Base-by-base conservation (phyloP, 1,139 yeast species). In the Kodamaea sp. region DNA sequence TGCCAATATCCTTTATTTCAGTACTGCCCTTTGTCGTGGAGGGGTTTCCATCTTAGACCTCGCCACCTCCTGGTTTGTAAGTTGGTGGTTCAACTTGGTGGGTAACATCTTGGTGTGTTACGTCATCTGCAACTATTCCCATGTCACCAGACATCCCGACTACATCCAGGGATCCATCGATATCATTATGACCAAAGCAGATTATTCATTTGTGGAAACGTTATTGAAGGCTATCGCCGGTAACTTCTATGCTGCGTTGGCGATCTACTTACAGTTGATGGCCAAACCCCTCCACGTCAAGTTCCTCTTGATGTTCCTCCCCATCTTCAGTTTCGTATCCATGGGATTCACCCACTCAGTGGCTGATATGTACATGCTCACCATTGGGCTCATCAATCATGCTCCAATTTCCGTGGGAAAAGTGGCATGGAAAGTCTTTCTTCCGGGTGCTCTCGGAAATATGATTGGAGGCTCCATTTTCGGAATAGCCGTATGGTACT, bases 201-300 rank as follows among this genome's bases (percentile, higher is more conserved):
- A 62, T 0, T 66, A 48, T 37, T 47, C 74, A 2, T 84, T 83
- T 51, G 72, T 75, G 32, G 68, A 83, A 47, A 80, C 82, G 1
- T 65, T 84, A 31, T 41, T 84, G 12, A 80, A 76, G 49, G 87
- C 78, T 1, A 71, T 82, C 23, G 88, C 84, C 0, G 90, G 92
- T 22, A 86, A 86, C 53, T 84, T 84, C 51, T 82, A 70, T 50
- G 94, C 85, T 15, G 77, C 82, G 33, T 59, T 85, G 30, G 94
- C 89, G 0, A 79, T 84, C 7, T 85, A 83, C 56, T 59, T 85
- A 35, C 94, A 85, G 52, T 61, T 86, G 23, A 75, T 84, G 80
- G 84, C 83, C 7, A 83, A 82, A 49, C 94, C 95, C 0, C 50
- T 81, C n/a, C 94, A 85, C 51, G 94, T 86, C 25, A 83, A 83